phyloP scores from a whole-genome alignment of 805 yeast species.

The Schizosaccharomyces octosporus region DNA sequence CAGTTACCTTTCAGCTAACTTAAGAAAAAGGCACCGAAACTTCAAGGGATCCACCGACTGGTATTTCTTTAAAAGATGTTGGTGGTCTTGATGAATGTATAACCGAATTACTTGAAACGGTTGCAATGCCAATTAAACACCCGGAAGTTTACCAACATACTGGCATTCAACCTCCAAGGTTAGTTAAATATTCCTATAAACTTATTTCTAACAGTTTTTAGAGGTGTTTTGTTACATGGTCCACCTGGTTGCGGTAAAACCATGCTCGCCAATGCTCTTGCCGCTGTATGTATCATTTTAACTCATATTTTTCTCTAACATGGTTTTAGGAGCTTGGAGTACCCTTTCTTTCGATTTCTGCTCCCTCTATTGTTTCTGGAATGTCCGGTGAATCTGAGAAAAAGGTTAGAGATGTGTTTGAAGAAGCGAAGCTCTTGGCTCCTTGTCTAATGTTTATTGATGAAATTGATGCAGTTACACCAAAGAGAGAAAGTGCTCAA shows the following conservation, averaged over 20 bases:
- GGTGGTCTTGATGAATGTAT: constrained; percentile 83
- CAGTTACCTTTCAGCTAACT: constrained; percentile 1
- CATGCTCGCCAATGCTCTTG: constrained; percentile 82
- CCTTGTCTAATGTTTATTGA: constrained; percentile 86
- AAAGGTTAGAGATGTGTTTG: constrained; percentile 74
- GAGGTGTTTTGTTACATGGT: constrained; percentile 75
- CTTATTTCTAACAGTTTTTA: constrained; percentile 14
- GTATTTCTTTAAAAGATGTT: constrained; percentile 38
- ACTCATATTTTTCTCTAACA: no score
- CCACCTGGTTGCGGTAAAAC: constrained; percentile 99
- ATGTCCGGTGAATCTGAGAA: constrained; percentile 98
- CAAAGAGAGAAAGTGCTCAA: constrained; percentile 93
- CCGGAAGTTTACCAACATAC: constrained; percentile 74
- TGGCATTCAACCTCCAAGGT: constrained; percentile 70
- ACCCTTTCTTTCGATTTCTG: constrained; percentile 73
- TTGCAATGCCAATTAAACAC: constrained; percentile 76
- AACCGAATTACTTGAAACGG: constrained; percentile 64
- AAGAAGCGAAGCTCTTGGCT: constrained; percentile 70
- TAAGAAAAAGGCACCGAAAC: constrained; percentile 8
- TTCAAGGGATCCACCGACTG: constrained; percentile 23
- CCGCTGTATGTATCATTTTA: constrained; percentile 19
- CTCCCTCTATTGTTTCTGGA: constrained; percentile 91
- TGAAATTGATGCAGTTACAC: constrained; percentile 94
- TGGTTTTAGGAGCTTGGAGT: constrained; percentile 48
- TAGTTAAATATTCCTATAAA: background rate